Evolutionary conservation across 2,329 filamentous ascomycete genomes (phyloP).

Genomic region (Penicillium thymicola): DNA sequence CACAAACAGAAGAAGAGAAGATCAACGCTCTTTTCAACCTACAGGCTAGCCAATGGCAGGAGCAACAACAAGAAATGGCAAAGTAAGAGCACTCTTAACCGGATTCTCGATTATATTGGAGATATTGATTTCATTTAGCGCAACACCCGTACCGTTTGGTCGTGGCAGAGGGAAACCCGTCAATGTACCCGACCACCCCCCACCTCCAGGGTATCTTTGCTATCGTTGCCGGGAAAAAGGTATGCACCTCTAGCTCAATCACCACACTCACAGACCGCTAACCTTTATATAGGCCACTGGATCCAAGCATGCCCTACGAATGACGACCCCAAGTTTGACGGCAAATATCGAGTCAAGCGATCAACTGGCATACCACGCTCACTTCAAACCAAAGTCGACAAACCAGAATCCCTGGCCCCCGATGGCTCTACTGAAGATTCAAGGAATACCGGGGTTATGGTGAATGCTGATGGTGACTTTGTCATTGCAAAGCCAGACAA

Average conservation of each 20-base stretch:
- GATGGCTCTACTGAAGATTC: slow-evolving; percentile 74
- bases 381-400: slow-evolving; percentile 93
- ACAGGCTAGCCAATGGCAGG: slow-evolving; percentile 86
- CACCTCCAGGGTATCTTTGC: slow-evolving; percentile 91
- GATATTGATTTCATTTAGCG: slow-evolving; percentile 40
- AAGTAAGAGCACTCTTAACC: slow-evolving; percentile 52
- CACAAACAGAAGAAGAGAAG: slow-evolving; percentile 89
- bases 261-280: slow-evolving; percentile 16
- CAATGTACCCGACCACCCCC: slow-evolving; percentile 88
- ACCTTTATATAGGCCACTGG: slow-evolving; percentile 70
- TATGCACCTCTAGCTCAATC: slow-evolving; percentile 23
- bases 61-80: slow-evolving; percentile 89
- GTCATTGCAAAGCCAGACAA: slow-evolving; percentile 95
- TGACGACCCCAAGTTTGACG: slow-evolving; percentile 93
- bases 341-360: slow-evolving; percentile 86
- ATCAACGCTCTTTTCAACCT: slow-evolving; percentile 89
- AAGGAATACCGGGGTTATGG: slow-evolving; percentile 89
- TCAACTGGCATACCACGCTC: slow-evolving; percentile 96
- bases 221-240: slow-evolving; percentile 94
- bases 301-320: slow-evolving; percentile 99
- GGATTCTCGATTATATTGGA: slow-evolving; percentile 1
- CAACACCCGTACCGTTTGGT: slow-evolving; percentile 43
- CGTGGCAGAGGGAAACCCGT: slow-evolving; percentile 37
- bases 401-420: slow-evolving; percentile 71
- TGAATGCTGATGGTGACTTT: slow-evolving; percentile 95